Percentiles rank a stretch among this genome's conserved stretches.
Conservation (phyloP, 306 rosid species). For the Echinosophora koreensis region DNA sequence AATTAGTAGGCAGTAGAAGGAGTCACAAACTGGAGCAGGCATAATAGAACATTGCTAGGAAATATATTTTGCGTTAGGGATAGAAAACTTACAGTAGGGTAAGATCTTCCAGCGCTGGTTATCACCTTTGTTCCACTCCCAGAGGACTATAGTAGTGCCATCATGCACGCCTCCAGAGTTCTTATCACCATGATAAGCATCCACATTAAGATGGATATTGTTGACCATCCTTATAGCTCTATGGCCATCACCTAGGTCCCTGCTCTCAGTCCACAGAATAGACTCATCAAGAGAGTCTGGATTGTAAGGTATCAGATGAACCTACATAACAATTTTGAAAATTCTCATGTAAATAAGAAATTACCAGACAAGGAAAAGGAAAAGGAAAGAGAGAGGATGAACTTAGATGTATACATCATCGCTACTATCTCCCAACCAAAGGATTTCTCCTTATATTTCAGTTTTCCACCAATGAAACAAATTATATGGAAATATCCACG, state of each 20-base stretch:
- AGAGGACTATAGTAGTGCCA: constrained; percentile 78
- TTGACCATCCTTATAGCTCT: constrained; percentile 86
- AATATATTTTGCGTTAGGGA: not conserved
- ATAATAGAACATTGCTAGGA: not conserved
- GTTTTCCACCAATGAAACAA: constrained; percentile 6
- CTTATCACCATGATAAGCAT: constrained; percentile 84
- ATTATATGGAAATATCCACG: not conserved
- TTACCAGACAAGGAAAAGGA: not conserved
- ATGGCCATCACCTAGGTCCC: constrained; percentile 70
- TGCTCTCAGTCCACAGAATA: constrained; percentile 81
- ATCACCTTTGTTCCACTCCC: constrained; percentile 83
- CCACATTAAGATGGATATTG: constrained; percentile 74
- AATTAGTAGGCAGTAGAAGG: constrained; percentile 23
- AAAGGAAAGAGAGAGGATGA: not conserved
- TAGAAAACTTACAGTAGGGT: constrained; percentile 70
- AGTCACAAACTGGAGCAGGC: not conserved
- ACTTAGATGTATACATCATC: not conserved
- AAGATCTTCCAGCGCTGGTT: constrained; percentile 84
- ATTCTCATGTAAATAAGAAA: constrained; percentile 4
- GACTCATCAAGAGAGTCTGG: constrained; percentile 76
- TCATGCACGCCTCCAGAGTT: constrained; percentile 85
- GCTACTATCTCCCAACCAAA: constrained; percentile 14
- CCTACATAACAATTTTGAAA: constrained; percentile 59
- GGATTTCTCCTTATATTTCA: constrained; percentile 1
- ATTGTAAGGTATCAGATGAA: constrained; percentile 64